Base-by-base conservation (phyloP, 1,284 basidiomycete species). In the Coniferiporia sulphurascens region DNA sequence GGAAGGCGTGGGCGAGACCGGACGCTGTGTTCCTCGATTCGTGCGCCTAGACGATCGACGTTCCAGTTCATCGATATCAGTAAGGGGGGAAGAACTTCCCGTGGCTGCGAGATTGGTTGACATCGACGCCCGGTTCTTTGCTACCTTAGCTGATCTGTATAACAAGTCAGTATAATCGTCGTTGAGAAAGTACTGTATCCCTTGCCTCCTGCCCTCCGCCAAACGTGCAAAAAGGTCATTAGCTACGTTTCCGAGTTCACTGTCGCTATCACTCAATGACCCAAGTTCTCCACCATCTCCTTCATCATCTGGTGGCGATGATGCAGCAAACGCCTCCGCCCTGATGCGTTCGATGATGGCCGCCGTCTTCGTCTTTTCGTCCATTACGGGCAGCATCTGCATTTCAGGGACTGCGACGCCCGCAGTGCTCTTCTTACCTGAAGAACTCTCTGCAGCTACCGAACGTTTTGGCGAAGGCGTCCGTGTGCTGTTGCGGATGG, bases 311-410 rank as follows among this genome's bases (percentile, higher is more conserved):
- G 78, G 82, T 35, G 74, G 74, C 13, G 68, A 65, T 17, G 66
- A 73, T 27, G 72, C 74, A 13, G 77, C 77, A 52, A 72, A 73
- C 2, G 80, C 83, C 59, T 75, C 77, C 5, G 80, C 83, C 69
- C 78, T 85, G 59, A 89, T 86, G 36, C 81, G 73, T 4, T 78
- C 84, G 52, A 90, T 83, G 44, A 88, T 74, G 63, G 76, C 72
- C 15, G 78, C 77, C 0, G 86, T 76, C 69, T 83, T 87, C 21
- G 73, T 68, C 17, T 74, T 74, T 1, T 72, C 65, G 64, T 80
- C 75, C 15, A 84, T 69, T 6, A 76, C 70, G 27, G 75, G 65
- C 3, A 82, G 78, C 0, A 76, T 78, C 43, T 70, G 65, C 0
- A 73, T 73, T 8, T 7, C 34, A 17, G 57, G 57, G 4, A 38